Percentiles rank a stretch among this genome's conserved stretches.
These are phyloP conservation scores for Smallanthus sonchifolius DNA, from an alignment of 129 eudicot species.

Conservation along the genomic window DNA sequence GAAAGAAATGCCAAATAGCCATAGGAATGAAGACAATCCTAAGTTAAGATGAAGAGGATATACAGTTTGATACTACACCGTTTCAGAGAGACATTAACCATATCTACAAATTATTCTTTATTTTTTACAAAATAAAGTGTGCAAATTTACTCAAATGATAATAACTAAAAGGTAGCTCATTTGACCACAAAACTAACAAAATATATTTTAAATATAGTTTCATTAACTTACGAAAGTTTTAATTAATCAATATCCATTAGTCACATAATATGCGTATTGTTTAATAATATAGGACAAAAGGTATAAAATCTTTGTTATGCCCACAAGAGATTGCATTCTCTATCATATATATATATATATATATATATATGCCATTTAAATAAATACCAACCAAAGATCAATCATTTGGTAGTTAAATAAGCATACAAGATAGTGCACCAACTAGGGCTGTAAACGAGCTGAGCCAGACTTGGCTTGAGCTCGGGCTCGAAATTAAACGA, in stretches of 20 bases:
- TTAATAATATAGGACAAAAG: not conserved
- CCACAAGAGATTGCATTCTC: constrained; percentile 19
- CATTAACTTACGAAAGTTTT: not conserved
- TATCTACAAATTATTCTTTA: no score
- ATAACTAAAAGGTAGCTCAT: no score
- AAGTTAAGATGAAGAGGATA: no score
- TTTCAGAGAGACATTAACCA: not conserved
- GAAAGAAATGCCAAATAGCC: no score
- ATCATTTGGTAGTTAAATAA: constrained; percentile 21
- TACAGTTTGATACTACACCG: not conserved
- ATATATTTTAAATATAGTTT: no score
- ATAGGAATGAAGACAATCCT: no score
- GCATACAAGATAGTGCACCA: constrained; percentile 30
- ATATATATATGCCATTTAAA: not conserved
- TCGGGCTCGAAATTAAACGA: no score
- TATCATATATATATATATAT: not conserved
- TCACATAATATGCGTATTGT: not conserved
- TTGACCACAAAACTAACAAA: no score
- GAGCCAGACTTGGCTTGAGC: no score
- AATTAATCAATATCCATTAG: not conserved
- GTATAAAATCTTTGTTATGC: constrained; percentile 27
- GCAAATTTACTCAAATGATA: no score
- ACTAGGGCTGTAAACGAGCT: no score
- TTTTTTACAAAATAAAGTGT: no score
- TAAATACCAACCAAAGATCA: constrained; percentile 19